Evolutionary conservation across 2,329 filamentous ascomycete species (phyloP).

Genomic region (Neofusicoccum parvum): DNA sequence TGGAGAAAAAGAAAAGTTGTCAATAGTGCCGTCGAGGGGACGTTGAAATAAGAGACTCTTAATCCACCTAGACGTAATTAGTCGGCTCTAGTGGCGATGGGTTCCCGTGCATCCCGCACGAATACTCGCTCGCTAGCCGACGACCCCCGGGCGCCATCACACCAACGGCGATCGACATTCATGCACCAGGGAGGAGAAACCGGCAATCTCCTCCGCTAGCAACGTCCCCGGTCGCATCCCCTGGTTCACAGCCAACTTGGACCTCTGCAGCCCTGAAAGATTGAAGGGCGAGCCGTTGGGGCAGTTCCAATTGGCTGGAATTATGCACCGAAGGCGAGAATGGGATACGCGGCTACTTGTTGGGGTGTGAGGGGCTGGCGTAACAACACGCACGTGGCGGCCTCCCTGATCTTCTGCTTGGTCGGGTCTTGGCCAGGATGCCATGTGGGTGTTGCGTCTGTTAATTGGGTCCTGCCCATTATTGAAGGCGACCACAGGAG

Average conservation of each 20-base stretch:
- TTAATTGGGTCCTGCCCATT: not conserved
- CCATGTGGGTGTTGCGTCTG: not conserved
- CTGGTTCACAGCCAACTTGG: not conserved
- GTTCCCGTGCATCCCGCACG: not conserved
- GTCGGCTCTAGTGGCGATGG: conserved; percentile 5
- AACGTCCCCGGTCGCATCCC: not conserved
- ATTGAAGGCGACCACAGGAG: not conserved
- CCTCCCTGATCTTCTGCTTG: not conserved
- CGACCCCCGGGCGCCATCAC: not conserved
- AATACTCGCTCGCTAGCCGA: not conserved
- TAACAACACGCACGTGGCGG: not conserved
- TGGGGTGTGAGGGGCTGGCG: not conserved
- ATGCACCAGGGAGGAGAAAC: conserved; percentile 7
- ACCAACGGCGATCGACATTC: conserved; percentile 12
- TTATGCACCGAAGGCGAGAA: not conserved
- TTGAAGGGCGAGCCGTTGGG: not conserved
- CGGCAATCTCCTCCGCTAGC: conserved; percentile 8
- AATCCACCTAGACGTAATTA: not conserved
- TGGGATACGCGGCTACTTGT: not conserved
- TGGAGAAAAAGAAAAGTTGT: not conserved
- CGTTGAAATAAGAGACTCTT: conserved; percentile 9
- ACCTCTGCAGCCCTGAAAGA: not conserved
- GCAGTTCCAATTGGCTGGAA: not conserved
- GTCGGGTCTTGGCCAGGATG: not conserved
- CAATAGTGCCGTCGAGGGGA: not conserved